Percentiles rank a stretch among this genome's conserved stretches.
Evolutionary conservation across 176 grass and related monocot genomes (phyloP).

Genomic region (Oryza longistaminata): DNA sequence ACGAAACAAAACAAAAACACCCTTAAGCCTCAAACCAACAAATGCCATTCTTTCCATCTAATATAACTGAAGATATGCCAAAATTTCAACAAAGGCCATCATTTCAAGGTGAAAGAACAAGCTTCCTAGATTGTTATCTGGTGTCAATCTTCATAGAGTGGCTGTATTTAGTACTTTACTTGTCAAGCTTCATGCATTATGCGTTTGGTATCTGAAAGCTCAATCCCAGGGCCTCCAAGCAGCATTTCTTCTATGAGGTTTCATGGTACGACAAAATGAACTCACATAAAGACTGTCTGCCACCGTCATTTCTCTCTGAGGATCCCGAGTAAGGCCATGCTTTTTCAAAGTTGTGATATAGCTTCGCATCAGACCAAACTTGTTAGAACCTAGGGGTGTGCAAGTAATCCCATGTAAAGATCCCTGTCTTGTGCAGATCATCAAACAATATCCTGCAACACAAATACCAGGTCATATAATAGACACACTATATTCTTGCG

Average conservation of each 20-base stretch:
- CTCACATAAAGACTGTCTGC: neutral
- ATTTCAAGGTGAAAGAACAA: neutral
- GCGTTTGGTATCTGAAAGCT: neutral
- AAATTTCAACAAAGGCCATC: neutral
- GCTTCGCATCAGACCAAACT: slow-evolving; percentile 66
- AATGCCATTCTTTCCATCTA: no score
- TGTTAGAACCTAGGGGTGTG: slow-evolving; percentile 79
- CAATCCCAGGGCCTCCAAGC: neutral
- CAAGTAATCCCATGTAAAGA: slow-evolving; percentile 98
- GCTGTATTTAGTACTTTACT: neutral
- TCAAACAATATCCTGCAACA: slow-evolving; percentile 77
- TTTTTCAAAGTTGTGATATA: slow-evolving; percentile 88
- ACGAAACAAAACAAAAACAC: neutral
- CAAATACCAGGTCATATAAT: slow-evolving; percentile 4
- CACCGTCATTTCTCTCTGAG: slow-evolving; percentile 55
- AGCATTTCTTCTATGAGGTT: neutral
- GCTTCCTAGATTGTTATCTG: neutral
- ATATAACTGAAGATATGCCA: neutral
- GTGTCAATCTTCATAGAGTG: neutral
- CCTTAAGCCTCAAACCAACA: neutral
- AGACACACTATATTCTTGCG: neutral
- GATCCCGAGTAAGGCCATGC: slow-evolving; percentile 74
- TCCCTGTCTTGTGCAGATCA: slow-evolving; percentile 95
- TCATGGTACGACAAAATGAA: neutral
- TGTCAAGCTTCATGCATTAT: neutral